Percentiles rank a stretch among this genome's conserved stretches.
Conservation (phyloP, 2,329 filamentous ascomycete species). For the Stachybotrys chlorohalonatus region DNA sequence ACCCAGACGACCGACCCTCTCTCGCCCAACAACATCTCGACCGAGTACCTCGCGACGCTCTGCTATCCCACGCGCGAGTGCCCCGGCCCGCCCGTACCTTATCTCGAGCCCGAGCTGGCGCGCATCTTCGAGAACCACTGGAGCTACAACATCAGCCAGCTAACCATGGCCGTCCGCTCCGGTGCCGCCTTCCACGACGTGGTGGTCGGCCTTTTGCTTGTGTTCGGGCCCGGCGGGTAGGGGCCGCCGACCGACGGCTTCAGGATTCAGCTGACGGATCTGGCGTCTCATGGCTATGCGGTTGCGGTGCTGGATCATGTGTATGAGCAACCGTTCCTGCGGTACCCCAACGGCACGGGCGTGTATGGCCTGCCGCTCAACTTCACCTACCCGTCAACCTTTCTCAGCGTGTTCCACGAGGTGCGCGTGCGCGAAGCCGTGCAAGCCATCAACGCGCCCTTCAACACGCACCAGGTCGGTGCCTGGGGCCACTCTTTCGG, state of each 20-base stretch:
- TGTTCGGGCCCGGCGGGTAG: slow-evolving; percentile 7
- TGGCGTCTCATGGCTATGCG: slow-evolving; percentile 13
- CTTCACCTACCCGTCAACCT: slow-evolving; percentile 1
- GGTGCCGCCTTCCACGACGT: slow-evolving; percentile 3
- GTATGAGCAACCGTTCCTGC: slow-evolving; percentile 17
- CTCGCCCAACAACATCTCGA: slow-evolving; percentile 4
- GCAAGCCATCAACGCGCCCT: slow-evolving; percentile 4
- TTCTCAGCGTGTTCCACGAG: slow-evolving; percentile 6
- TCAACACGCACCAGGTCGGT: slow-evolving; percentile 9
- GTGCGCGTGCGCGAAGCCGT: slow-evolving; percentile 9
- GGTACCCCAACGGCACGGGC: slow-evolving; percentile 16
- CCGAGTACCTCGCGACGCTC: slow-evolving; percentile 6
- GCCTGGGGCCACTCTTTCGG: slow-evolving; percentile 13
- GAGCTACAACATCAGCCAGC: slow-evolving; percentile 5
- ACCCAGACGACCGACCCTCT: background rate
- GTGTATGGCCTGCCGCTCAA: slow-evolving; percentile 9
- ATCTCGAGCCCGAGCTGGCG: slow-evolving; percentile 6
- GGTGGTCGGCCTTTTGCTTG: slow-evolving; percentile 2
- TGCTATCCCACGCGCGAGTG: slow-evolving; percentile 6
- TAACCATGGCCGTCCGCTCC: slow-evolving; percentile 4
- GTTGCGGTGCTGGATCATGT: slow-evolving; percentile 17
- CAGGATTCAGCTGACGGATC: slow-evolving; percentile 5
- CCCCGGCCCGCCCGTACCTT: background rate
- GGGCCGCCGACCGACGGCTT: slow-evolving; percentile 5
- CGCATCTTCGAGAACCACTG: slow-evolving; percentile 1